Conservation (phyloP, 176 grass and related monocot species). For the Eremochloa ophiuroides region DNA sequence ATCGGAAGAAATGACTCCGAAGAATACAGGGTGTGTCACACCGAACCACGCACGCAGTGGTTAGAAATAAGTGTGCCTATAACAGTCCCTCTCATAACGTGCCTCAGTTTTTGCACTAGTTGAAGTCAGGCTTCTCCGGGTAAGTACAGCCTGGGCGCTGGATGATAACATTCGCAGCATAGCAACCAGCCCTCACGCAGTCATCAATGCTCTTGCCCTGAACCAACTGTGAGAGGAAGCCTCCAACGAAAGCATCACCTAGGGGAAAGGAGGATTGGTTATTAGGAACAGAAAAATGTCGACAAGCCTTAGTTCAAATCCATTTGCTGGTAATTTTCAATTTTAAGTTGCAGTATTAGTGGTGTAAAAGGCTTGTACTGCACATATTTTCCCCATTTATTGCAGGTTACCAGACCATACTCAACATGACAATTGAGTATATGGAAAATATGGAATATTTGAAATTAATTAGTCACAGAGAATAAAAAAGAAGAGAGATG, state of each 20-base stretch:
- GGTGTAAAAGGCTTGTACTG: not conserved
- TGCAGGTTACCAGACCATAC: not conserved
- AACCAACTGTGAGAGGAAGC: conserved; percentile 89
- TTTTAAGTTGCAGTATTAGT: not conserved
- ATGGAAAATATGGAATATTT: not conserved
- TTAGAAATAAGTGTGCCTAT: conserved; percentile 21
- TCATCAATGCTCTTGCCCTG: conserved; percentile 76
- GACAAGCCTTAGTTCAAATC: not conserved
- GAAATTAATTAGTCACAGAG: not conserved
- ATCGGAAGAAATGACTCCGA: conserved; percentile 33
- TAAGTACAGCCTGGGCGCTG: conserved; percentile 89
- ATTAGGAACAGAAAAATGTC: not conserved
- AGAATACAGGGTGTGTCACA: conserved; percentile 27
- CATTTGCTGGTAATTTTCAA: not conserved
- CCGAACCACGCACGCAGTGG: not conserved
- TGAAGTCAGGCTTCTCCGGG: conserved; percentile 92
- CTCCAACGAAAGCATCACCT: conserved; percentile 98
- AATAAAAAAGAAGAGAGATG: not conserved
- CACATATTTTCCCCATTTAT: not conserved
- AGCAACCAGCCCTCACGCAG: conserved; percentile 66
- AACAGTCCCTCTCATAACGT: not conserved
- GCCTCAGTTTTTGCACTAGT: conserved; percentile 33
- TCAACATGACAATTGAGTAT: not conserved
- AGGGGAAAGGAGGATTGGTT: not conserved
- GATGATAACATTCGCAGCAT: conserved; percentile 90